phyloP scores from a whole-genome alignment of 192 early-diverging fungal species.

The Coemansia sp. region DNA sequence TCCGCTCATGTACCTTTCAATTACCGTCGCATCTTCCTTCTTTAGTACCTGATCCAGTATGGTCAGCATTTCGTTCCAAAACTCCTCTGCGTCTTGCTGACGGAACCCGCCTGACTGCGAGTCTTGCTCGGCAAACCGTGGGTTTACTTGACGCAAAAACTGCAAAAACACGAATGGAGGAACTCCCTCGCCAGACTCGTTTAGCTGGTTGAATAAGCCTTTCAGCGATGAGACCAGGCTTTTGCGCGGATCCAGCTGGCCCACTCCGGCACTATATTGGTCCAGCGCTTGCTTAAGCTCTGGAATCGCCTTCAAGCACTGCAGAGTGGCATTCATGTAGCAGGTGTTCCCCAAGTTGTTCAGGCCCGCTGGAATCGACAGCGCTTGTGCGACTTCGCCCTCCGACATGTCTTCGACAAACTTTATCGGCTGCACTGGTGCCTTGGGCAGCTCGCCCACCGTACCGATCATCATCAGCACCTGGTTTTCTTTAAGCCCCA shows the following conservation, averaged over 20 bases:
- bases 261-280: conserved; percentile 27
- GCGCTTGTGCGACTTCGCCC: conserved; percentile 77
- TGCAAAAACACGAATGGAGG: conserved; percentile 79
- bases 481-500: conserved; percentile 73
- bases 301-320: conserved; percentile 87
- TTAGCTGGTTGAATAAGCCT: conserved; percentile 70
- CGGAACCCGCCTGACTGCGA: conserved; percentile 62
- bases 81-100: conserved; percentile 99
- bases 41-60: conserved; percentile 47
- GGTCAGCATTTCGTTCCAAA: conserved; percentile 85
- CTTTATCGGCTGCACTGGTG: conserved; percentile 62
- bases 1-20: conserved; percentile 83
- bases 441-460: conserved; percentile 86
- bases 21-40: conserved; percentile 13
- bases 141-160: conserved; percentile 73
- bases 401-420: conserved; percentile 97
- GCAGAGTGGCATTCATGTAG: conserved; percentile 88
- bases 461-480: conserved; percentile 93
- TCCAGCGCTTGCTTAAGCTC: conserved; percentile 68
- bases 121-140: conserved; percentile 84
- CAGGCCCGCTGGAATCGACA: conserved; percentile 88
- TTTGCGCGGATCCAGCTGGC: conserved; percentile 19
- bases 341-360: conserved; percentile 92
- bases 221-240: conserved; percentile 72
- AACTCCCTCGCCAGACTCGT: conserved; percentile 65